Evolutionary conservation across 2,329 filamentous ascomycete genomes (phyloP).

Genomic region (Parastagonospora nodorum): DNA sequence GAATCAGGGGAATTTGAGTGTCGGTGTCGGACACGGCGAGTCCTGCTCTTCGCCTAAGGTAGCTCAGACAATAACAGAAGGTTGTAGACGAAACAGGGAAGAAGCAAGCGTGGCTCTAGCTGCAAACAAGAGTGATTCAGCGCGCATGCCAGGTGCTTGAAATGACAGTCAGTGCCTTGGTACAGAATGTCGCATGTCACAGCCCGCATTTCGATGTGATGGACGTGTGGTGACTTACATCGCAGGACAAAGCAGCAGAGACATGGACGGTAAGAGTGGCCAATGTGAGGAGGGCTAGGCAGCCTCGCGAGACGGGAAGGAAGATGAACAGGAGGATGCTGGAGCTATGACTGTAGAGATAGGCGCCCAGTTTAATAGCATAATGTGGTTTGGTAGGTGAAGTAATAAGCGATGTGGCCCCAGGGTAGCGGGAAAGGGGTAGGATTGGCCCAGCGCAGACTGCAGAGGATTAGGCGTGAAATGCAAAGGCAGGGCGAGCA

Average conservation of each 20-base stretch:
- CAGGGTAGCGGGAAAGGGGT: conserved; percentile 30
- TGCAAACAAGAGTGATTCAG: conserved; percentile 42
- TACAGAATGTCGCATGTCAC: conserved; percentile 37
- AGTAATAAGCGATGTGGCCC: conserved; percentile 27
- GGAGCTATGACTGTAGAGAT: conserved; percentile 39
- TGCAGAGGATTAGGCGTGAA: conserved; percentile 25
- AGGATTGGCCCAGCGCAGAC: conserved; percentile 30
- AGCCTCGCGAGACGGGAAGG: conserved; percentile 29
- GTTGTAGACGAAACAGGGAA: conserved; percentile 39
- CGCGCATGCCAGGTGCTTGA: conserved; percentile 42
- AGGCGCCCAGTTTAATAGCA: conserved; percentile 31
- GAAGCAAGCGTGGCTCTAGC: conserved; percentile 27
- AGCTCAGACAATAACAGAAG: conserved; percentile 35
- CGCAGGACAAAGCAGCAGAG: conserved; percentile 42
- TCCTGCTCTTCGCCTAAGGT: conserved; percentile 31
- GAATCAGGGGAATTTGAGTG: conserved; percentile 44
- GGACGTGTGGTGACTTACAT: conserved; percentile 42
- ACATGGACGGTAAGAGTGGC: conserved; percentile 35
- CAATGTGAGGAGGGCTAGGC: conserved; percentile 32
- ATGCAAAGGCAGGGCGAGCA: conserved; percentile 39
- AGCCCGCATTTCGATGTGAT: conserved; percentile 40
- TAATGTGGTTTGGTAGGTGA: conserved; percentile 16
- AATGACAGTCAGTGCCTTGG: conserved; percentile 40
- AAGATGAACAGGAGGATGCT: conserved; percentile 23
- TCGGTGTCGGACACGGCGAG: conserved; percentile 34